Base-by-base conservation (phyloP, 805 yeast species). In the Pichia kluyveri region DNA sequence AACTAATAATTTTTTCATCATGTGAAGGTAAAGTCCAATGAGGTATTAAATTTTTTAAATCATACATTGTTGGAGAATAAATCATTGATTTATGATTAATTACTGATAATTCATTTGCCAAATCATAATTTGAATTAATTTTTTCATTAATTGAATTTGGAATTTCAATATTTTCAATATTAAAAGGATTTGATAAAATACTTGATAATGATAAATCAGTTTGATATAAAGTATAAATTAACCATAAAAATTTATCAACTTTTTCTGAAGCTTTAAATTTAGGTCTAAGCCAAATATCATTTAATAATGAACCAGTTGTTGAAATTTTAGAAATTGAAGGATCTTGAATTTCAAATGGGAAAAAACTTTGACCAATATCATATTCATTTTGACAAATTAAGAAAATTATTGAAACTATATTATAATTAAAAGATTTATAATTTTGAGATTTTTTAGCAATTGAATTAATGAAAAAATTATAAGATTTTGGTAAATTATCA, bases 231-330 rank as follows among this genome's bases (percentile, higher is more conserved):
- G 86, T 76, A 55, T 87, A 90, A 40, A 87, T 58, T 37, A 91
- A 67, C 97, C 97, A 91, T 51, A 91, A 63, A 53, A 91, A 81
- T 38, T 93, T 72, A 46, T 73, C 67, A 2, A 87, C 87, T 51
- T 96, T 75, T 49, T 79, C 80, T 27, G 60, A 62, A 4, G 96
- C 86, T 47, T 80, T 75, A 39, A 79, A 73, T 4, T 70, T 67
- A 1, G 80, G 65, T 54, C 80, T 76, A 63, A 86, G 73, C 63
- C 91, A 81, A 39, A 90, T 74, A 57, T 86, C 93, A 69, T 81
- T 82, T 55, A 88, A 79, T 41, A 80, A 75, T 51, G 74, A 72
- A 17, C 69, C 69, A 1, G 58, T 52, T 12, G 47, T 47, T 14
- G 34, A 14, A 15, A 37, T 14, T 19, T 41, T 32, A 23, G 49